phyloP scores from a whole-genome alignment of 1,284 basidiomycete species.

The Malassezia japonica region DNA sequence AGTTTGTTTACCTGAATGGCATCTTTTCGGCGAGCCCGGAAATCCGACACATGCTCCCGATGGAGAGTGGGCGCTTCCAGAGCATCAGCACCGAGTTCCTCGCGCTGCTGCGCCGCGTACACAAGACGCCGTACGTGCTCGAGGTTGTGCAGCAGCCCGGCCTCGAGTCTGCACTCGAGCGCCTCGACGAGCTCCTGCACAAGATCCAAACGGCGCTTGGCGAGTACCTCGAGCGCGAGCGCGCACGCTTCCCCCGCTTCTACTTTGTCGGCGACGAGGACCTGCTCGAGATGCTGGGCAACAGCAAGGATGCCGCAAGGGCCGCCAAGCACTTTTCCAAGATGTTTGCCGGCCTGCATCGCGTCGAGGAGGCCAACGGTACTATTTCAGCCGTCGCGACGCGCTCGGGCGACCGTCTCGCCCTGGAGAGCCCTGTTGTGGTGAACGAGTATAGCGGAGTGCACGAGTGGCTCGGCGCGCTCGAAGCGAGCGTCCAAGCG shows the following conservation, averaged over 20 bases:
- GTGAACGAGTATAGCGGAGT: conserved; percentile 91
- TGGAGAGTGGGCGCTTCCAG: conserved; percentile 91
- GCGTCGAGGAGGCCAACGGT: conserved; percentile 67
- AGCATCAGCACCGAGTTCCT: conserved; percentile 99
- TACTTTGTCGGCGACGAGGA: conserved; percentile 99
- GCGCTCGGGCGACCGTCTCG: conserved; percentile 83
- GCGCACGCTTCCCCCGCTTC: conserved; percentile 83
- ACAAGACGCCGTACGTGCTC: conserved; percentile 93
- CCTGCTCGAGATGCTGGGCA: conserved; percentile 94
- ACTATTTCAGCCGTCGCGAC: conserved; percentile 30
- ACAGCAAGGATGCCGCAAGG: conserved; percentile 93
- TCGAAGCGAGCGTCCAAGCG: conserved; percentile 88
- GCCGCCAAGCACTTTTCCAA: conserved; percentile 99
- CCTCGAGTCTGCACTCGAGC: conserved; percentile 92
- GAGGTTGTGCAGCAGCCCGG: conserved; percentile 94
- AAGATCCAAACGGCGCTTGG: conserved; percentile 99
- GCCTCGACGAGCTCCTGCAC: conserved; percentile 84
- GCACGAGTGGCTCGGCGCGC: conserved; percentile 91
- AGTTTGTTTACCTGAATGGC: conserved; percentile 99
- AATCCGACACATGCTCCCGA: conserved; percentile 72
- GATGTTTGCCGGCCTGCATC: conserved; percentile 98
- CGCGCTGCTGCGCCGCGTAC: conserved; percentile 97
- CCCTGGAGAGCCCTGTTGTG: conserved; percentile 63
- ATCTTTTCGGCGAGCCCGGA: conserved; percentile 98
- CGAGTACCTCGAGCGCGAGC: conserved; percentile 96